A percentile compares a stretch with the other conserved stretches of the same genome.
phyloP scores from a whole-genome alignment of 2,329 filamentous ascomycete species.

The Monosporascus sp. region DNA sequence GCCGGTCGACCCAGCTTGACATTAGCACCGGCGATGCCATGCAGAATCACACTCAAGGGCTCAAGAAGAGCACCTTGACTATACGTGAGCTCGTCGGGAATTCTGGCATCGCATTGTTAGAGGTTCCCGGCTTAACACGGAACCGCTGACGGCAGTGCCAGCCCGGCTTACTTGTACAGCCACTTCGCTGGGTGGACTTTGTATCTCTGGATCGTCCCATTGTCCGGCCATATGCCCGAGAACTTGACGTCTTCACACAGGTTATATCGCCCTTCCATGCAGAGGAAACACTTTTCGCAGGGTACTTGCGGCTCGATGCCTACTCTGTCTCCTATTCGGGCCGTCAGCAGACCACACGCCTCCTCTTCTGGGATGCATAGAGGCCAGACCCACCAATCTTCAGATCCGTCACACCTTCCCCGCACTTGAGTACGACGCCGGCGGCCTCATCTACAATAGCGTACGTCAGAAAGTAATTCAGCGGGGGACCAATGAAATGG shows the following conservation, averaged over 20 bases:
- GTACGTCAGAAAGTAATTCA: background rate
- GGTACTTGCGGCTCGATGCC: conserved; percentile 63
- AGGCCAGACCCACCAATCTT: conserved; percentile 31
- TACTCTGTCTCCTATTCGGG: conserved; percentile 51
- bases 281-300: conserved; percentile 55
- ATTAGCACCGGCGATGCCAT: conserved; percentile 49
- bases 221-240: conserved; percentile 54
- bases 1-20: conserved; percentile 49
- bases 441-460: conserved; percentile 46
- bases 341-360: background rate
- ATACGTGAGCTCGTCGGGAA: conserved; percentile 52
- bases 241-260: conserved; percentile 59
- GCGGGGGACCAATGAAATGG: background rate
- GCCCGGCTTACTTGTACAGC: conserved; percentile 40
- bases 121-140: background rate
- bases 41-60: conserved; percentile 57
- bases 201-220: conserved; percentile 56
- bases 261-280: conserved; percentile 55
- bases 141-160: background rate
- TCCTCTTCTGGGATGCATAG: too few species aligned
- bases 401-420: conserved; percentile 47
- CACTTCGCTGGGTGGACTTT: conserved; percentile 57
- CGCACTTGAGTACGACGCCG: conserved; percentile 52
- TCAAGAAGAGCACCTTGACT: conserved; percentile 59
- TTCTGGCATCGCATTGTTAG: conserved; percentile 7